Percentiles rank a stretch among this genome's conserved stretches.
These are phyloP conservation scores for Arabidopsis arenosa DNA, from an alignment of 345 rosid species.

Conservation along the genomic window DNA sequence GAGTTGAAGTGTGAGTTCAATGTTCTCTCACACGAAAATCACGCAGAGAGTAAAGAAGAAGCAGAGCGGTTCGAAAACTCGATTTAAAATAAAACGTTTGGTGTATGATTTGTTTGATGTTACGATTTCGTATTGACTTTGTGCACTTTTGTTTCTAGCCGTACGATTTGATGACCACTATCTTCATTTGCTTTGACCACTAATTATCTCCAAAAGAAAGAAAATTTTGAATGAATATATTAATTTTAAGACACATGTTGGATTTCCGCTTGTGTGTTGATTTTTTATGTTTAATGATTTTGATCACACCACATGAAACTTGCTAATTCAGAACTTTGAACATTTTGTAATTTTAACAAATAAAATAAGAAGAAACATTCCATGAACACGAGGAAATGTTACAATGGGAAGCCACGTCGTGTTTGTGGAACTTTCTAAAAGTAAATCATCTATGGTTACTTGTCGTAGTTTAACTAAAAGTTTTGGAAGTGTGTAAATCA, in stretches of 20 bases:
- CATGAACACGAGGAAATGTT: slow-evolving; percentile 28
- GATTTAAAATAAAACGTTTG: slow-evolving; percentile 23
- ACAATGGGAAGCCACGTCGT: slow-evolving; percentile 18
- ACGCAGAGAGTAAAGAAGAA: slow-evolving; percentile 34
- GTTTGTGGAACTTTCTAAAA: not conserved
- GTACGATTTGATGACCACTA: slow-evolving; percentile 26
- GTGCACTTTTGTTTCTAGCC: slow-evolving; percentile 26
- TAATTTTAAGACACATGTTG: slow-evolving; percentile 12
- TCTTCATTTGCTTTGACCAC: slow-evolving; percentile 10
- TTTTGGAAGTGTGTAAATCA: slow-evolving; percentile 35
- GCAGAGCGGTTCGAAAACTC: slow-evolving; percentile 35
- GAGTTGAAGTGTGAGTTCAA: slow-evolving; percentile 26
- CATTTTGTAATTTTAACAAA: not conserved
- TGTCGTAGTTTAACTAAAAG: slow-evolving; percentile 32
- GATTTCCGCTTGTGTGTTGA: slow-evolving; percentile 28
- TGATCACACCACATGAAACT: slow-evolving; percentile 22
- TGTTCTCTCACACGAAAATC: slow-evolving; percentile 34
- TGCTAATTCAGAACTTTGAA: slow-evolving; percentile 26
- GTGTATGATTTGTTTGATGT: slow-evolving; percentile 10
- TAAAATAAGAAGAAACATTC: slow-evolving; percentile 33
- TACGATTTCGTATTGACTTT: not conserved
- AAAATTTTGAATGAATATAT: not conserved
- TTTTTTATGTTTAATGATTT: slow-evolving; percentile 15
- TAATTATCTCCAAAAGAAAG: not conserved
- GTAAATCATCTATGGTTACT: slow-evolving; percentile 28